Evolutionary conservation across 208 protist species (phyloP).

Genomic region (Tritrichomonas musculus): DNA sequence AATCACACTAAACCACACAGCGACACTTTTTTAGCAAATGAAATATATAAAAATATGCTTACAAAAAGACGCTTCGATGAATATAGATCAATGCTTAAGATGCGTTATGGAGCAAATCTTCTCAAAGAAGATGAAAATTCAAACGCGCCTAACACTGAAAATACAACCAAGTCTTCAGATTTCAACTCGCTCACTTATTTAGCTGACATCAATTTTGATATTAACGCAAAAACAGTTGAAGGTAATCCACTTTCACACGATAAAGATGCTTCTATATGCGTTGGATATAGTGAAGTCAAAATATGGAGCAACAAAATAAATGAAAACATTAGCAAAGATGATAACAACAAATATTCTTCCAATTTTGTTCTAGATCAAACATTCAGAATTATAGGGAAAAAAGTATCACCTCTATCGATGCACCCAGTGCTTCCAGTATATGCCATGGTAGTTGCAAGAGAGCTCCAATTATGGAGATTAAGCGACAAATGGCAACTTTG

Average conservation of each 20-base stretch:
- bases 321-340: too few relatives aligned
- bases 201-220: background rate
- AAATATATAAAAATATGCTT: too few relatives aligned
- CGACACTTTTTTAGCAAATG: too few relatives aligned
- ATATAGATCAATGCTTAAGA: too few relatives aligned
- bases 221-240: background rate
- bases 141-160: too few relatives aligned
- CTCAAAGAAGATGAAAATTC: too few relatives aligned
- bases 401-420: background rate
- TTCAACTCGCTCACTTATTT: too few relatives aligned
- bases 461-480: background rate
- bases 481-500: background rate
- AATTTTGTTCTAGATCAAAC: background rate
- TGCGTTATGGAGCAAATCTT: too few relatives aligned
- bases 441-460: background rate
- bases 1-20: too few relatives aligned
- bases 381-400: background rate
- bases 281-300: slow-evolving; percentile 1
- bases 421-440: background rate
- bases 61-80: too few relatives aligned
- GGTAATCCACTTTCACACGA: background rate
- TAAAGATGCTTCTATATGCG: background rate
- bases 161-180: too few relatives aligned
- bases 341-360: background rate
- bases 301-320: too few relatives aligned